phyloP scores from a whole-genome alignment of 768 basidiomycete genomes.

The Thelephora aurantiotincta region DNA sequence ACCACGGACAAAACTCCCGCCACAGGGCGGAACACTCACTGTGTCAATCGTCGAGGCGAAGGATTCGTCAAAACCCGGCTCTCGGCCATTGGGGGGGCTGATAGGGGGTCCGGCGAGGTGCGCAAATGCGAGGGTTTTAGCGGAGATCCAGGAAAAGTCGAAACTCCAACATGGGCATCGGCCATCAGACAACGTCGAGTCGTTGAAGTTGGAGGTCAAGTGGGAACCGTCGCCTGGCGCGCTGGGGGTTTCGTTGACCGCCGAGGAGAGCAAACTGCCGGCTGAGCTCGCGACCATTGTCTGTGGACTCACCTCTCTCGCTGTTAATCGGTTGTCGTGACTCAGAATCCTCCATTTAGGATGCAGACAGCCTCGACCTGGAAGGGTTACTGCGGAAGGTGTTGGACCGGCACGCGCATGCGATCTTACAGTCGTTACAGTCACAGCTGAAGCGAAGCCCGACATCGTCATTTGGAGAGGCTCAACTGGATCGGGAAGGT shows the following conservation, averaged over 20 bases:
- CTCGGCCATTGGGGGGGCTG: conserved; percentile 24
- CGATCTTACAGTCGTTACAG: conserved; percentile 45
- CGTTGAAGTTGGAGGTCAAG: conserved; percentile 46
- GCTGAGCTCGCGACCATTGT: conserved; percentile 41
- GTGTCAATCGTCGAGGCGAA: conserved; percentile 53
- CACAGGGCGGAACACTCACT: conserved; percentile 57
- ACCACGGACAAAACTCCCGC: conserved; percentile 33
- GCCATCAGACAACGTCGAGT: conserved; percentile 68
- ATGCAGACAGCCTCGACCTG: conserved; percentile 60
- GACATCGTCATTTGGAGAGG: conserved; percentile 35
- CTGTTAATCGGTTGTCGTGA: not conserved
- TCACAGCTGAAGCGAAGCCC: conserved; percentile 37
- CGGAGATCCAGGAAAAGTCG: conserved; percentile 47
- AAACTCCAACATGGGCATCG: conserved; percentile 34
- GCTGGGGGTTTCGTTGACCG: conserved; percentile 42
- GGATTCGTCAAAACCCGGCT: conserved; percentile 21
- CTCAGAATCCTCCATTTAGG: conserved; percentile 20
- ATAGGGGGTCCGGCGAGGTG: conserved; percentile 17
- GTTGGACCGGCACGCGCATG: conserved; percentile 50
- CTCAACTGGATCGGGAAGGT: conserved; percentile 45
- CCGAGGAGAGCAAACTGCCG: conserved; percentile 29
- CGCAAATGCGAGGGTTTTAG: conserved; percentile 37
- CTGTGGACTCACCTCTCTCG: conserved; percentile 15
- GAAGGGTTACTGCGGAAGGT: conserved; percentile 51
- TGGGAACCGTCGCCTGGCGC: conserved; percentile 70